Evolutionary conservation across 768 basidiomycete species (phyloP), one percentile per base, ranked within the genome.

Genomic region (Auricularia sp.): DNA sequence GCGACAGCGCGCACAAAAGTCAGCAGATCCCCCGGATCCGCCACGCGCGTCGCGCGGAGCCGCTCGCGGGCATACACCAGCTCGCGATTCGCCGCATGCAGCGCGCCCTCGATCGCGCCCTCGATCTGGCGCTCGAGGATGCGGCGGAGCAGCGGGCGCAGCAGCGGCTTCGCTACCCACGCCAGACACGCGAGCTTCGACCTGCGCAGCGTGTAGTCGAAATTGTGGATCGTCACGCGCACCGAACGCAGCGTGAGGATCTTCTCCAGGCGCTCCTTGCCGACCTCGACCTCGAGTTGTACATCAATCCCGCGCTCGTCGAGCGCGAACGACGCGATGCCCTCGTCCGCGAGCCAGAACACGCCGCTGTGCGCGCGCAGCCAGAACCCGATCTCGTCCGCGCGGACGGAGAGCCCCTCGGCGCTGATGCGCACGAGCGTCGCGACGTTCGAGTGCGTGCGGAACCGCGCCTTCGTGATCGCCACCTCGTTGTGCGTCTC

Each of bases 381-480:
- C 56, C 56, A 59, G 34, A 59, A 59, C 23, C 56, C 56, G 8
- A 59, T 11, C 56, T 59, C 56, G 23, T 59, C 56, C 21, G 56
- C 56, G 29, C 56, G 56, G 56, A 59, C 8, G 14, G 56, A 33
- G 23, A 59, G 23, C 7, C 56, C 56, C 18, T 59, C 56, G 11
- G 56, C 56, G 34, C 34, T 29, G 56, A 59, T 35, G 56, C 56
- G 56, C 29, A 59, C 56, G 56, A 59, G 23, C 29, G 56, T 59
- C 23, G 8, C 56, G 34, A 59, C 34, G 16, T 29, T 29, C 56
- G 56, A 33, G 29, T 59, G 56, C 14, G 56, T 36, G 29, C 56
- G 56, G 56, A 59, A 59, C 6, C 56, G 56, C 34, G 56, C 56
- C 34, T 59, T 59, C 29, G 56, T 59, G 56, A 59, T 59, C 29